A percentile compares a stretch with the other conserved stretches of the same genome.
Conservation (phyloP, 371 early-diverging fungal genomes). For the Mortierella polycephala region DNA sequence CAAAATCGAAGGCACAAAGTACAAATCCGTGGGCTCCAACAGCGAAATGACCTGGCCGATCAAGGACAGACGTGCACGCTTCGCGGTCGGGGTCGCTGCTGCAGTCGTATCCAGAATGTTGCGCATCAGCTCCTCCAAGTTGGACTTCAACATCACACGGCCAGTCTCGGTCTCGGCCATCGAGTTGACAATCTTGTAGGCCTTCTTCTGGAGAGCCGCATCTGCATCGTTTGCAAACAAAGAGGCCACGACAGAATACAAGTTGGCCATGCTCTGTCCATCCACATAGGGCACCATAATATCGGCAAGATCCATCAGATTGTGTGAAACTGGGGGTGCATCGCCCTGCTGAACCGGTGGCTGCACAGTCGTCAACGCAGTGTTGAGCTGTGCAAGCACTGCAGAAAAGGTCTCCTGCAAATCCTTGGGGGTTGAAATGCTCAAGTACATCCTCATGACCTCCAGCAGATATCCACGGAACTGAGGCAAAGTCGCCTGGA, state of each 20-base stretch:
- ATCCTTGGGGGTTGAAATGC: constrained; percentile 67
- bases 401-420: constrained; percentile 68
- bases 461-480: constrained; percentile 78
- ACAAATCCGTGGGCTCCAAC: constrained; percentile 73
- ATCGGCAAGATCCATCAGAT: constrained; percentile 80
- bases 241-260: constrained; percentile 68
- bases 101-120: constrained; percentile 66
- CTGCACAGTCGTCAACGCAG: constrained; percentile 64
- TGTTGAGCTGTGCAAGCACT: constrained; percentile 72
- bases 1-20: constrained; percentile 85
- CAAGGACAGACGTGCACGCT: constrained; percentile 74
- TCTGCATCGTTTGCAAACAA: constrained; percentile 75
- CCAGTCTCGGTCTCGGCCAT: constrained; percentile 65
- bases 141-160: constrained; percentile 54
- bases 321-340: constrained; percentile 76
- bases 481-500: constrained; percentile 72
- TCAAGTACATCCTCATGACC: constrained; percentile 76
- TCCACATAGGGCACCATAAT: constrained; percentile 81
- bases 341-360: constrained; percentile 54
- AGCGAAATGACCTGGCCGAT: constrained; percentile 64
- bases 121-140: constrained; percentile 61
- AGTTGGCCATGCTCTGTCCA: constrained; percentile 60
- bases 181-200: constrained; percentile 86
- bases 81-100: constrained; percentile 69
- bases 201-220: constrained; percentile 90